Base-by-base conservation (phyloP, 768 basidiomycete species). In the Serendipita sp. region DNA sequence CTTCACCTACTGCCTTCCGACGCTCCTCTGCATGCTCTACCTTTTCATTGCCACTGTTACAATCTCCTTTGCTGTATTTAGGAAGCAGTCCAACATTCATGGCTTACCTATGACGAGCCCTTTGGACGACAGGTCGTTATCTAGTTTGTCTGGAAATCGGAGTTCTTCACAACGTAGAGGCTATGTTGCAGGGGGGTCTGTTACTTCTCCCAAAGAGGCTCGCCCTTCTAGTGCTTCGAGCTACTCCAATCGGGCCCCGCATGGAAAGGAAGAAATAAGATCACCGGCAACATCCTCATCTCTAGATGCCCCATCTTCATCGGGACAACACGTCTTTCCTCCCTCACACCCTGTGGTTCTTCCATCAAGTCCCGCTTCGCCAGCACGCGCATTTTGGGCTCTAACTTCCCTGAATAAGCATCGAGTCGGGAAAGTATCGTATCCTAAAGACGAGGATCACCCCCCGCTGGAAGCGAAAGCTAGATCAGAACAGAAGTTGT, bases 1-100 rank as follows among this genome's bases (percentile, higher is more conserved):
- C 2, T 60, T 60, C 56, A 60, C 56, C 18, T 60, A 60, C n/a
- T 60, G 28, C 8, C 56, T 60, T n/a, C 56, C 56, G 16, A 60
- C 56, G 4, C 34, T 60, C 28, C 56, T 60, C 28, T 60, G 56
- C 37, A 60, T 60, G 28, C 56, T 60, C 30, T 60, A 60, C 30
- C 34, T 60, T 8, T 4, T 60, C 56, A n/a, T 60, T 38, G 56
- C 56, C 10, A 60, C 56, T 35, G 18, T 60, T n/a, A 60, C 56
- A 10, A 60, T 60, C 4, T 30, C 56, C 37, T 34, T 24, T 32
- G 56, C 56, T 30, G 56, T 60, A 24, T 60, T 60, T 18, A 10
- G 56, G 18, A 51, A 51, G 48, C 30, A 51, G 41, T 13, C 41
- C 41, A 41, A 13, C 13, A 13, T 41, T 7, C 41, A 1, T 13